A percentile compares a stretch with the other conserved stretches of the same genome.
Conservation (phyloP, 371 early-diverging fungal species). For the Parasitella parasitica region DNA sequence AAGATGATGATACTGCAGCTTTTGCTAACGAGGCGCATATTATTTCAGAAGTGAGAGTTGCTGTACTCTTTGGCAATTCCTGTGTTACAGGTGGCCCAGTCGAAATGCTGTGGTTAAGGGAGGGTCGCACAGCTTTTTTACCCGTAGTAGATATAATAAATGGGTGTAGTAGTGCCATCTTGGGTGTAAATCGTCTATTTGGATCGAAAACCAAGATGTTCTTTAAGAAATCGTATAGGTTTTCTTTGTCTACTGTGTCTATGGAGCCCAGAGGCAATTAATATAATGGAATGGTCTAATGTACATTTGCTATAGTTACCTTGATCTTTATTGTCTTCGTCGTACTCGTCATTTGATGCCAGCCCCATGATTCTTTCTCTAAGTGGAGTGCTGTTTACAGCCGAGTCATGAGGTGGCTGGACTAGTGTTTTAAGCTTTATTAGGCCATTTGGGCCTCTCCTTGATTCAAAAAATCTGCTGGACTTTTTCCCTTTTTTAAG, state of each 20-base stretch:
- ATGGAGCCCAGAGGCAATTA: not conserved
- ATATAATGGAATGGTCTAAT: not conserved
- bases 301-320: not conserved
- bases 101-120: not conserved
- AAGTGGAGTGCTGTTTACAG: not conserved
- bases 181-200: slow-evolving; percentile 84
- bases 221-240: slow-evolving; percentile 49
- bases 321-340: slow-evolving; percentile 2
- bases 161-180: slow-evolving; percentile 87
- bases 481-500: slow-evolving; percentile 1
- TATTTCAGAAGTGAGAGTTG: not conserved
- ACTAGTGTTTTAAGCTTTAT: not conserved
- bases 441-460: not conserved
- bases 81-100: not conserved
- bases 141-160: slow-evolving; percentile 57
- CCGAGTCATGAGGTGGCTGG: not conserved
- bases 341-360: slow-evolving; percentile 2
- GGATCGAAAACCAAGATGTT: slow-evolving; percentile 86
- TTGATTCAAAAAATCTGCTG: not conserved
- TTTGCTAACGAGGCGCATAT: not conserved
- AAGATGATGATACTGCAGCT: not conserved
- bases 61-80: not conserved
- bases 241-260: not conserved
- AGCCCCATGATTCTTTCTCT: slow-evolving; percentile 9
- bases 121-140: not conserved